Conservation (phyloP, 208 protist genomes). For the Phytomonas serpens region DNA sequence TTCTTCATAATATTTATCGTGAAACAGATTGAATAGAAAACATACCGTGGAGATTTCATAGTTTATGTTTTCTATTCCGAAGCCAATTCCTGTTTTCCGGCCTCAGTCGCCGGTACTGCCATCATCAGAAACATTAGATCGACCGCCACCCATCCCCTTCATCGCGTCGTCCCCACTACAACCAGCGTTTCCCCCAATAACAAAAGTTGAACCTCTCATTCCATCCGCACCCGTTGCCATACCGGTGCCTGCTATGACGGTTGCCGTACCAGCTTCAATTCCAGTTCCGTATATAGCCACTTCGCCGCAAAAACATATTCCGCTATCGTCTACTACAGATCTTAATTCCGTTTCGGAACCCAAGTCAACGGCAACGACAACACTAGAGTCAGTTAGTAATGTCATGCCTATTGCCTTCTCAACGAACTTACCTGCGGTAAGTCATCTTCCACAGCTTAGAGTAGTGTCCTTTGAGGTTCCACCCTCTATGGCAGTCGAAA, state of each 20-base stretch:
- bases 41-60: background rate
- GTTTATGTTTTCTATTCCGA: background rate
- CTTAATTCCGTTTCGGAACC: background rate
- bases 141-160: background rate
- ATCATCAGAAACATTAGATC: background rate
- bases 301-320: background rate
- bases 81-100: background rate
- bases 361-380: background rate
- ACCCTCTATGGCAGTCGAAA: background rate
- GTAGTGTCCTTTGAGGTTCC: conserved; percentile 11
- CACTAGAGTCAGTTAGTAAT: background rate
- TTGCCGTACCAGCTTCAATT: background rate
- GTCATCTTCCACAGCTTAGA: background rate
- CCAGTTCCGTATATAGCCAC: background rate
- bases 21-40: background rate
- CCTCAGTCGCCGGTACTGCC: background rate
- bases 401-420: background rate
- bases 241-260: conserved; percentile 5
- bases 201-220: background rate
- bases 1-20: background rate
- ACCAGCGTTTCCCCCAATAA: background rate
- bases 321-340: background rate
- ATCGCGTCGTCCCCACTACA: background rate
- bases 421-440: background rate
- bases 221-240: conserved; percentile 14